Evolutionary conservation across 1,284 basidiomycete genomes (phyloP), one percentile per base, ranked within the genome.

Genomic region (Irpex sp.): DNA sequence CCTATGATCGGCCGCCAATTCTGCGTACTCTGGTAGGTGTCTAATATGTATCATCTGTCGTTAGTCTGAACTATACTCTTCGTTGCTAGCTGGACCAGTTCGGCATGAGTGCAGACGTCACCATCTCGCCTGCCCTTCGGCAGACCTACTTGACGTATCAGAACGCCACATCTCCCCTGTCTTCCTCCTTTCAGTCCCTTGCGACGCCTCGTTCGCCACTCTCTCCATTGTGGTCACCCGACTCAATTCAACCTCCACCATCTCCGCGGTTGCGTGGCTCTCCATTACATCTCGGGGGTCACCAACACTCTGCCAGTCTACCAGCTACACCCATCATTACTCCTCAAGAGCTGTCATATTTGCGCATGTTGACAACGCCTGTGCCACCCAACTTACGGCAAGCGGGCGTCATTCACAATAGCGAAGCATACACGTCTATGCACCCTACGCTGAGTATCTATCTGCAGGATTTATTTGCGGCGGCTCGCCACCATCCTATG

Each of bases 381-480:
- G 58, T 55, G 21, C 59, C 60, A 59, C 65, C 13, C 59, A 62
- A 11, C 66, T 61, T 64, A 37, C 65, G 65, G 15, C 66, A 65
- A 31, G 61, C 65, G 9, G 57, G 64, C 52, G 61, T 62, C 57
- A 60, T 65, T 65, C 58, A 51, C 70, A 47, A 56, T 63, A 36
- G 40, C 62, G 58, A 64, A 70, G 77, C 68, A 67, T 78, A 58
- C 71, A 84, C 73, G 75, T 71, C 69, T 69, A 81, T 79, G 66
- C 85, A 73, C 72, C 77, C 82, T 0, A 73, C 75, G 1, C 78
- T 92, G 17, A 75, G 77, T n/a, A 76, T 87, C 17, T 92, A 92
- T 71, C 76, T 88, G 5, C 80, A 85, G 9, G 90, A 92, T 71
- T 78, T 93, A 36, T 86, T 93, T 66, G 82, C 87, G 37, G 89